Base-by-base conservation (phyloP, 140 eudicot species). In the Cichorium intybus region DNA sequence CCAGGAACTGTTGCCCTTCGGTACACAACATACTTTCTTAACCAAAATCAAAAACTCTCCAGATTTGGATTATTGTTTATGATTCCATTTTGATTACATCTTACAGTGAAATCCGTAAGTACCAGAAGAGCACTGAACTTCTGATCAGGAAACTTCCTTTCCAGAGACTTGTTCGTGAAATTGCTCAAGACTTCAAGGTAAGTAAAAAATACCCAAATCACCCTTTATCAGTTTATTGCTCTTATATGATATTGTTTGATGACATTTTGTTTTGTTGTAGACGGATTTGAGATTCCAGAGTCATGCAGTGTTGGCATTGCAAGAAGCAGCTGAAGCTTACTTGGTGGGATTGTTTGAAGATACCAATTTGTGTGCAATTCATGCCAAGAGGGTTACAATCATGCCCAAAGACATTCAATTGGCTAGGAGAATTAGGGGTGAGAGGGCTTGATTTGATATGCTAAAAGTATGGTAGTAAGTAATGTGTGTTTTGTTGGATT, bases 391-490 rank as follows among this genome's bases (percentile, higher is more conserved):
- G 28, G 87, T 81, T 16, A 77, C 87, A 1, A 81, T 77, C 64
- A 77, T 81, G 87, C 87, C 83, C 22, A 81, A 81, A 54, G 83
- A 81, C 27, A 81, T 81, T 43, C 87, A 81, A 54, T 60, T 81
- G 21, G 87, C 87, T 14, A 74, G 87, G 78, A 70, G 87, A n/a
- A 81, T 81, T 23, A 71, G 87, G 53, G 87, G 87, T 0, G 87
- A 81, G 57, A 79, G 87, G 55, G 87, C 80, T 77, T 81, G 61
- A 65, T 56, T 56, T 11, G 56, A 60, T 26, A 15, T 26, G 31
- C n/a, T n/a, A n/a, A n/a, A 4, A 18, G 47, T 33, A 16, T 50
- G 6, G 20, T 68, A 43, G 56, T 27, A 20, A 17, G 6, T 31
- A 31, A 5, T 31, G 1, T 26, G 24, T 68, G 66, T 28, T 17